phyloP scores from a whole-genome alignment of 768 basidiomycete species.

The Boletus reticuloceps region DNA sequence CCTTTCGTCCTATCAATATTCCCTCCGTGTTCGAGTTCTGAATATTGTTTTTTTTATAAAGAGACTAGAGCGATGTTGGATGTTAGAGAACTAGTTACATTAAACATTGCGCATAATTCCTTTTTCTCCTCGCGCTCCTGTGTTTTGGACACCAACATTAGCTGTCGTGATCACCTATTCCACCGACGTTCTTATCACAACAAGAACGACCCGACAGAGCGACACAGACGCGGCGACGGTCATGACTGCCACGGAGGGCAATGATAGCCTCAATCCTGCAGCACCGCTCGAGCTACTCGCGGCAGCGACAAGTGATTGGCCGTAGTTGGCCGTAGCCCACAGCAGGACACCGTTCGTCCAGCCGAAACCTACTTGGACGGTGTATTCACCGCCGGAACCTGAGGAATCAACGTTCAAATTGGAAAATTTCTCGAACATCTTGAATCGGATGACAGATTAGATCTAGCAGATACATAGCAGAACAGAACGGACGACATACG shows the following conservation, averaged over 20 bases:
- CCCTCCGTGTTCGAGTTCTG: too few relatives aligned
- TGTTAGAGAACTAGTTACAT: too few relatives aligned
- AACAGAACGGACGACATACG: slow-evolving; percentile 41
- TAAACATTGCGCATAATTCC: too few relatives aligned
- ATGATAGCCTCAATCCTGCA: neutral
- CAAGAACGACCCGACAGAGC: neutral
- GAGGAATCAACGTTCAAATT: slow-evolving; percentile 73
- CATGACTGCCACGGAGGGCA: neutral
- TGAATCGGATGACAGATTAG: neutral
- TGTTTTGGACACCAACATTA: too few relatives aligned
- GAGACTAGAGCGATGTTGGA: too few relatives aligned
- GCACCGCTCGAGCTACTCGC: slow-evolving; percentile 5
- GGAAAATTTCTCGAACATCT: slow-evolving; percentile 91
- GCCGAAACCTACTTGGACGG: slow-evolving; percentile 83
- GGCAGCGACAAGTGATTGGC: slow-evolving; percentile 41
- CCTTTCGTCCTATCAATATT: too few relatives aligned
- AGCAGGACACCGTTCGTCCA: slow-evolving; percentile 86
- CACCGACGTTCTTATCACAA: neutral
- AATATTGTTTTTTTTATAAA: too few relatives aligned
- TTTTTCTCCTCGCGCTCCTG: too few relatives aligned
- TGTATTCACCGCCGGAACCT: slow-evolving; percentile 84
- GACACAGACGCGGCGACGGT: neutral
- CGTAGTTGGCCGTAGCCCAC: slow-evolving; percentile 71
- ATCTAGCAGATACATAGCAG: neutral
- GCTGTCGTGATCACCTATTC: too few relatives aligned